Base-by-base conservation (phyloP, 257 asterid species). In the Jacaranda mimosifolia region DNA sequence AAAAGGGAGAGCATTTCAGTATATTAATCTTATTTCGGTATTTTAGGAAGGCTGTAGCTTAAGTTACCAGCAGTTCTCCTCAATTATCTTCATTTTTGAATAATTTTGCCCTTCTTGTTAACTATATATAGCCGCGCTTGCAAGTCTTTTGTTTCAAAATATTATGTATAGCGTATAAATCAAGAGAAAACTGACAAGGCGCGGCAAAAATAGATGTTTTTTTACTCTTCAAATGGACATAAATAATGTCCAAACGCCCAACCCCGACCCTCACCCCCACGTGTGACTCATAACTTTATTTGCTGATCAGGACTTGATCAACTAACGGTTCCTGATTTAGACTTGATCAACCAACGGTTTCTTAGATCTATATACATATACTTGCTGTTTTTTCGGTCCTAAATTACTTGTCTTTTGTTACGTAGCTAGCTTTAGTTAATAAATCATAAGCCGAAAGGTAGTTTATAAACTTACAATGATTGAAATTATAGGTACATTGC, bases 291-390 rank as follows among this genome's bases (percentile, higher is more conserved):
- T 51, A 66, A 81, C 55, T 55, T 40, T 42, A 53, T 75, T 80
- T 39, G 80, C 46, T 59, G 77, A 7, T 51, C 4, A n/a, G 40
- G 57, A 71, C 72, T 81, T 81, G 56, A 76, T 77, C 79, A 81
- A 76, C 79, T 32, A 49, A 63, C 71, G 8, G 17, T 68, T 80
- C 77, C 62, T 42, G 26, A 80, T 59, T 53, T 53, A 43, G 83
- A 79, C 78, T 58, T 66, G n/a, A 74, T 80, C 79, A 73, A 80
- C 83, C 32, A 68, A 74, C 83, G 65, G 63, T 63, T 80, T 75
- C 73, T 63, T 45, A 80, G 84, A 80, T 80, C 84, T 70, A 6
- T 32, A n/a, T 32, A 19, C 49, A 6, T 32, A n/a, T 32, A 19
- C 49, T 15, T 26, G 52, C 83, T 63, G 19, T n/a, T 74, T 73